A percentile compares a stretch with the other conserved stretches of the same genome.
phyloP scores from a whole-genome alignment of 805 yeast species.

The Saturnispora besseyi region DNA sequence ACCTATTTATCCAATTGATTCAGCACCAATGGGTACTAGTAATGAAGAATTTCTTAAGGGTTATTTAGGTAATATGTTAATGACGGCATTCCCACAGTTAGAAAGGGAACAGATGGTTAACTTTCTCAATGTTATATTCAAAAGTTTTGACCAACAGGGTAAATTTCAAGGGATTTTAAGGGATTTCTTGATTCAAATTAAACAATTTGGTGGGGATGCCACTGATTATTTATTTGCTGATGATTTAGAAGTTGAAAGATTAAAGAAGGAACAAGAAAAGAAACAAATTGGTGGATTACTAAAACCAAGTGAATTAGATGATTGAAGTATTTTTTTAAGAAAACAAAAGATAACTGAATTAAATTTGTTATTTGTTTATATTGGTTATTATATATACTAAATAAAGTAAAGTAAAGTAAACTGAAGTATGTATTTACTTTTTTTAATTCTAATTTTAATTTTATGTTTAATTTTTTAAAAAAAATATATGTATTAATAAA shows the following conservation, averaged over 20 bases:
- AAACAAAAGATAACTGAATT: background rate
- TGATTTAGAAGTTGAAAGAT: conserved; percentile 71
- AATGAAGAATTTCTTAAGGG: conserved; percentile 72
- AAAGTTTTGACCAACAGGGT: conserved; percentile 60
- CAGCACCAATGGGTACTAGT: conserved; percentile 78
- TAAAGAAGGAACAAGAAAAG: conserved; percentile 52
- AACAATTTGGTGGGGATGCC: conserved; percentile 91
- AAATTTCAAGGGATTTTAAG: conserved; percentile 80
- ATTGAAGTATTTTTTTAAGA: conserved; percentile 21
- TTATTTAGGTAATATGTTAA: conserved; percentile 71
- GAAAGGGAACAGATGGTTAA: conserved; percentile 73
- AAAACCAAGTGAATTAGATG: conserved; percentile 92
- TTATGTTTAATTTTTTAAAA: too few relatives aligned
- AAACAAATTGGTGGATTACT: conserved; percentile 90
- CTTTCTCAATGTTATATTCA: conserved; percentile 69
- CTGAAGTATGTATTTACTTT: too few relatives aligned
- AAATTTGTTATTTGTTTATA: background rate
- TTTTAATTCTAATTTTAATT: too few relatives aligned
- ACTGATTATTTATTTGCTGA: conserved; percentile 93
- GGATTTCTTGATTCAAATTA: conserved; percentile 93
- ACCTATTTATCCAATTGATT: conserved; percentile 72
- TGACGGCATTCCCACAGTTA: conserved; percentile 87
- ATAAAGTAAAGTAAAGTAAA: too few relatives aligned
- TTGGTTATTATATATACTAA: background rate
- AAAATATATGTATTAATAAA: too few relatives aligned